Evolutionary conservation across 495 filamentous ascomycete species (phyloP).

Genomic region (Lichenothelia convexa): DNA sequence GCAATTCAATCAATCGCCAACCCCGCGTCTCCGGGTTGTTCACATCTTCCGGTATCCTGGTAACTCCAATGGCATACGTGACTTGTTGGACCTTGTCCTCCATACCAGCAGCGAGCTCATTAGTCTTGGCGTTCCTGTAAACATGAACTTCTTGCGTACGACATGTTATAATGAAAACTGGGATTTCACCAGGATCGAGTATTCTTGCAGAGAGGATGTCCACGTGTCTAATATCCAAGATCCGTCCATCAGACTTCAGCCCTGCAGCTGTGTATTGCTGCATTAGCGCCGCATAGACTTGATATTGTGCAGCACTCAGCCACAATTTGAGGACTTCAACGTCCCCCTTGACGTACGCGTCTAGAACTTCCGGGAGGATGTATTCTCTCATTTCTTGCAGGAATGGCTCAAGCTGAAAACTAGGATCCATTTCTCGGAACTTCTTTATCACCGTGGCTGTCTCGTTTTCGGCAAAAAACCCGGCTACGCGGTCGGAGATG

Average conservation of each 20-base stretch:
- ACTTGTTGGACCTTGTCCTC: constrained; percentile 96
- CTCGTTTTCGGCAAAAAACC: constrained; percentile 97
- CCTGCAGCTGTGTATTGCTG: constrained; percentile 89
- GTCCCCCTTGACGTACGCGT: constrained; percentile 95
- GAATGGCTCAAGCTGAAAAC: constrained; percentile 87
- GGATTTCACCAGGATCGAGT: constrained; percentile 91
- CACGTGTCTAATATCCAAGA: constrained; percentile 85
- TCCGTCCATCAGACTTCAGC: constrained; percentile 81
- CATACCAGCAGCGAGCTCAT: constrained; percentile 87
- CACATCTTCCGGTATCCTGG: constrained; percentile 81
- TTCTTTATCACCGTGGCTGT: constrained; percentile 93
- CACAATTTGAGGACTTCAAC: constrained; percentile 77
- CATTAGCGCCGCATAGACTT: constrained; percentile 81
- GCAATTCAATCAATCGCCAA: constrained; percentile 93
- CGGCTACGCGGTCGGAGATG: constrained; percentile 79
- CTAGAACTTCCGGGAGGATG: constrained; percentile 90
- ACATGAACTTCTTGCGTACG: constrained; percentile 97
- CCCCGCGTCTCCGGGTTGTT: constrained; percentile 91
- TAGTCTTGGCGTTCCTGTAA: constrained; percentile 77
- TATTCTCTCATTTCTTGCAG: constrained; percentile 90
- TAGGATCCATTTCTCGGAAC: constrained; percentile 90
- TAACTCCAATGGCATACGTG: constrained; percentile 93
- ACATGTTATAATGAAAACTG: constrained; percentile 91
- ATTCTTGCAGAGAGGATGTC: constrained; percentile 78
- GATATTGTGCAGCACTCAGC: constrained; percentile 87